phyloP scores from a whole-genome alignment of 805 yeast genomes.

The Starmera dryadoides region DNA sequence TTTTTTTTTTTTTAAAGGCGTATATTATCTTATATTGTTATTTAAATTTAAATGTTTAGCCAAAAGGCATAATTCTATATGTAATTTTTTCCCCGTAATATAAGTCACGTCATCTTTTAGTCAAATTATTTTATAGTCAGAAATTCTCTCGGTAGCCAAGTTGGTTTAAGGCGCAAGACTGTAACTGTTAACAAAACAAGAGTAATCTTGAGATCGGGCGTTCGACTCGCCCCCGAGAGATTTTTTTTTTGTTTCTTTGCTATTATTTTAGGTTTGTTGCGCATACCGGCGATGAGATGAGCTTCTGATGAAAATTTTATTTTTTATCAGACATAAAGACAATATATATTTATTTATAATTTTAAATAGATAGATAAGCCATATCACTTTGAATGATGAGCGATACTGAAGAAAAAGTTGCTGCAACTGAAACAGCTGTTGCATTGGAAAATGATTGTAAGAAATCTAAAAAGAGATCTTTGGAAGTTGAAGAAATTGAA shows the following conservation, averaged over 20 bases:
- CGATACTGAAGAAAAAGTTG: neutral
- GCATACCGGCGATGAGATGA: neutral
- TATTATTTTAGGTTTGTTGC: slow-evolving; percentile 6
- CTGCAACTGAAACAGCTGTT: neutral
- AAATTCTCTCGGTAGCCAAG: slow-evolving; percentile 29
- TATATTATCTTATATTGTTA: too few species aligned
- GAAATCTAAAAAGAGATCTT: slow-evolving; percentile 1
- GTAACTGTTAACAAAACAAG: slow-evolving; percentile 20
- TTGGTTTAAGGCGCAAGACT: slow-evolving; percentile 32
- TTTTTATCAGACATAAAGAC: neutral
- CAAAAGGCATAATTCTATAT: too few species aligned
- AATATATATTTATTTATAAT: too few species aligned
- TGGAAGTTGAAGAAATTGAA: slow-evolving; percentile 40
- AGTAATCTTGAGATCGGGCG: slow-evolving; percentile 31
- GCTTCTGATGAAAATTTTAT: neutral
- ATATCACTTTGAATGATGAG: neutral
- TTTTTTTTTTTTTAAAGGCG: too few species aligned
- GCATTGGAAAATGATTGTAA: neutral
- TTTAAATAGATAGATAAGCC: too few species aligned
- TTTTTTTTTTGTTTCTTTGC: slow-evolving; percentile 1
- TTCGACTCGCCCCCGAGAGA: slow-evolving; percentile 33
- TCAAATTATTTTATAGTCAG: too few species aligned
- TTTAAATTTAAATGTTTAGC: too few species aligned
- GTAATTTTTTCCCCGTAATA: too few species aligned
- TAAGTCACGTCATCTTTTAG: too few species aligned